A percentile compares a stretch with the other conserved stretches of the same genome.
Evolutionary conservation across 768 basidiomycete species (phyloP).

Genomic region (Megacollybia marginata): DNA sequence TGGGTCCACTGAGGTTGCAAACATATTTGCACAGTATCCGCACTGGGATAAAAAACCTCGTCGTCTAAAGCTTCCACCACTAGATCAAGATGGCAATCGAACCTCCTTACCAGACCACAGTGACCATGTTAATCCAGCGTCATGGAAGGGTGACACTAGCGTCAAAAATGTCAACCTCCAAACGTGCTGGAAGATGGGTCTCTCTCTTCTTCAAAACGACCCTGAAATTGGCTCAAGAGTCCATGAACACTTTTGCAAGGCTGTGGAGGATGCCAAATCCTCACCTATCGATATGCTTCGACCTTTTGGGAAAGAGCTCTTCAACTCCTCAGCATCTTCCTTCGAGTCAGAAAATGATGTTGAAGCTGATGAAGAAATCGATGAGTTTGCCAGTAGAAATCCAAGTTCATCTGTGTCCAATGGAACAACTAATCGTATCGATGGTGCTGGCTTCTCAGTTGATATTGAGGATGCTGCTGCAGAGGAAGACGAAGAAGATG

Average conservation of each 20-base stretch:
- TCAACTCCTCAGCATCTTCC: neutral
- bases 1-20: no score
- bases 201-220: neutral
- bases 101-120: neutral
- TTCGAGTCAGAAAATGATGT: no score
- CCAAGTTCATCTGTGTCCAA: neutral
- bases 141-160: neutral
- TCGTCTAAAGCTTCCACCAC: slow-evolving; percentile 17
- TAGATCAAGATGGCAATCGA: slow-evolving; percentile 11
- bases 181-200: neutral
- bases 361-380: neutral
- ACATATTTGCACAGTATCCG: slow-evolving; percentile 28
- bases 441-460: neutral
- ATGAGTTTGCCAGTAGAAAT: neutral
- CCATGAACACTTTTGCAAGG: neutral
- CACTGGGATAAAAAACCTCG: no score
- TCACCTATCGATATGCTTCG: neutral
- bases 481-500: neutral
- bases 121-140: neutral
- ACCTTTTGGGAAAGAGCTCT: neutral
- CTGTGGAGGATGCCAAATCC: neutral
- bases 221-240: neutral
- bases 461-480: neutral
- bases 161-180: neutral
- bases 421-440: neutral